Evolutionary conservation across 1,284 basidiomycete species (phyloP), one percentile per base, ranked within the genome.

Genomic region (Tilletia walkeri): DNA sequence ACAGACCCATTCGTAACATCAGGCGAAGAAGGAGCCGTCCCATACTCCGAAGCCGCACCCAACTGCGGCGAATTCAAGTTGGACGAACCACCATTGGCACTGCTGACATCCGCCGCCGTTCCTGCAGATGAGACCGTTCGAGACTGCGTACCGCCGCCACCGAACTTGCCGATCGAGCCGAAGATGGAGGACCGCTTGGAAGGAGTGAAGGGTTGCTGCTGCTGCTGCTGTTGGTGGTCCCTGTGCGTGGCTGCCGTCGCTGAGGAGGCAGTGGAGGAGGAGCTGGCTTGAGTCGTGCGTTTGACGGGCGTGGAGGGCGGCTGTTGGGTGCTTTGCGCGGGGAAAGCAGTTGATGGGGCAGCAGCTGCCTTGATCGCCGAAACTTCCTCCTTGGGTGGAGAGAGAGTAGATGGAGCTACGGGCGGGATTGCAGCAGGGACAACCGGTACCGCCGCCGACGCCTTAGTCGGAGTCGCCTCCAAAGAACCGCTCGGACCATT

Each of bases 111-210:
- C n/a, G 53, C 53, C 14, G 9, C 53, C 20, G 16, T 30, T 34
- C 59, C n/a, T 14, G 30, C 59, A 36, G 16, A 14, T 2, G 59
- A 34, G 36, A 63, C 36, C 10, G 30, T 36, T 38, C 30, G 34
- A 16, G 59, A 63, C 1, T 38, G 59, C 34, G 59, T 14, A 18
- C 30, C n/a, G 4, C 24, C n/a, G 14, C 30, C 30, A 34, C n/a
- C n/a, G 18, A 34, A 63, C 14, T 38, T 10, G 36, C 59, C 59
- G 18, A 63, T 34, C 4, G 59, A 38, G 59, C 59, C 59, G 38
- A 63, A 63, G 59, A 63, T 7, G 59, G 59, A 63, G 4, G 30
- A n/a, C 16, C 59, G 59, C 59, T 63, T 63, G 59, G 18, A 36
- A 14, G 54, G 54, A 3, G 54, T 56, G 54, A 24, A 9, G 41